Base-by-base conservation (phyloP, 371 early-diverging fungal genomes). In the Mortierella sp. region DNA sequence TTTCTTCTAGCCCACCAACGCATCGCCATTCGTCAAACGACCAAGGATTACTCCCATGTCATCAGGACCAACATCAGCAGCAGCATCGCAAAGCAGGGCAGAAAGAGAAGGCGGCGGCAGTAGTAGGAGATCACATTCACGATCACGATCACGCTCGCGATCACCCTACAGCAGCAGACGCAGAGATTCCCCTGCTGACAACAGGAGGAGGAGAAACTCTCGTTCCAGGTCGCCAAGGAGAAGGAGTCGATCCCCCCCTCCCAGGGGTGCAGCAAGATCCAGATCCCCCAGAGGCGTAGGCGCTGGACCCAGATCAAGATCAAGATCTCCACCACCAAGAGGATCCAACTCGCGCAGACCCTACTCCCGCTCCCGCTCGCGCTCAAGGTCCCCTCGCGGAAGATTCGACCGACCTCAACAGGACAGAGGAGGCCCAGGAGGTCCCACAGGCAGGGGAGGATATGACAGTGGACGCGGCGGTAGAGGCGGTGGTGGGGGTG, bases 311-410 rank as follows among this genome's bases (percentile, higher is more conserved):
- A 40, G 72, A 43, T 64, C 66, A 4, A 64, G 68, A 66, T 63
- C 70, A n/a, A 50, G 68, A 44, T 77, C 81, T 13, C 74, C 68
- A 24, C 43, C 63, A 0, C 64, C 61, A 61, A 37, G 64, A 19
- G 67, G 50, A 24, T 44, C 68, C 7, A 52, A 76, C 11, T 66
- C 79, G 9, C 68, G 73, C 6, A 63, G 81, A 63, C 69, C 85
- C 40, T 72, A 74, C 34, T 44, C 66, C 24, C 64, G 58, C 31
- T 58, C 55, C 11, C 66, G 78, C 2, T 82, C 83, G 47, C 78
- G 71, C 16, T 75, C 76, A 52, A 40, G 80, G 9, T 79, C 80
- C 14, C 80, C 87, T 44, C 66, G 67, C 14, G 64, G 76, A 24
- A 73, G 71, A 55, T 22, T 34, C 11, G 68, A 64, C 53, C 40